phyloP scores from a whole-genome alignment of 2,329 filamentous ascomycete genomes.

The Geosmithia flava region DNA sequence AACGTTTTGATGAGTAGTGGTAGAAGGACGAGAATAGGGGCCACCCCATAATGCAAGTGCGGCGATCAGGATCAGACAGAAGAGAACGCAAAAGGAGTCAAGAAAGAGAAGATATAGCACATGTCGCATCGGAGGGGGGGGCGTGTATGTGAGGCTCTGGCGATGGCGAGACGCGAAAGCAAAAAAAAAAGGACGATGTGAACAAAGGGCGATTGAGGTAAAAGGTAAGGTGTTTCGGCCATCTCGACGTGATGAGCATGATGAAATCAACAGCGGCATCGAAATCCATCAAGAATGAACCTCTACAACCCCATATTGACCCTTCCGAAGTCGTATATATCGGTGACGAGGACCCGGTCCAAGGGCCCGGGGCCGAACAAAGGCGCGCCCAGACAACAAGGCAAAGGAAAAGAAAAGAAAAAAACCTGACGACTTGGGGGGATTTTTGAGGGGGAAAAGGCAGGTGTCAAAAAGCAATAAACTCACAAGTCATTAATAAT shows the following conservation, averaged over 20 bases:
- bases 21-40: conserved; percentile 5
- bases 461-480: conserved; percentile 4
- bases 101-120: conserved; percentile 18
- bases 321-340: conserved; percentile 16
- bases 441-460: not conserved
- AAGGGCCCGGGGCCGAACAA: conserved; percentile 21
- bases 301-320: conserved; percentile 10
- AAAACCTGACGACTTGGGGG: too few relatives aligned
- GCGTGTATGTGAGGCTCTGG: conserved; percentile 11
- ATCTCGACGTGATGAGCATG: conserved; percentile 11
- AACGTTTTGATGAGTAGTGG: not conserved
- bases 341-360: conserved; percentile 17
- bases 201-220: conserved; percentile 27
- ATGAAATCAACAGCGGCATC: conserved; percentile 19
- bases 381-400: conserved; percentile 18
- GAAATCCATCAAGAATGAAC: conserved; percentile 19
- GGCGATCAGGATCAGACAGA: conserved; percentile 15
- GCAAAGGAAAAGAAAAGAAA: conserved; percentile 8
- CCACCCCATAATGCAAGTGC: not conserved
- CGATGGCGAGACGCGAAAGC: conserved; percentile 33
- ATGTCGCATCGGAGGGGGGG: conserved; percentile 30
- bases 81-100: conserved; percentile 6
- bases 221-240: conserved; percentile 8
- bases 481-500: conserved; percentile 41
- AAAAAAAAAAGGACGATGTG: conserved; percentile 14